A percentile compares a stretch with the other conserved stretches of the same genome.
Conservation (phyloP, 73 alveolate genomes). For the Tetrahymena malaccensis region DNA sequence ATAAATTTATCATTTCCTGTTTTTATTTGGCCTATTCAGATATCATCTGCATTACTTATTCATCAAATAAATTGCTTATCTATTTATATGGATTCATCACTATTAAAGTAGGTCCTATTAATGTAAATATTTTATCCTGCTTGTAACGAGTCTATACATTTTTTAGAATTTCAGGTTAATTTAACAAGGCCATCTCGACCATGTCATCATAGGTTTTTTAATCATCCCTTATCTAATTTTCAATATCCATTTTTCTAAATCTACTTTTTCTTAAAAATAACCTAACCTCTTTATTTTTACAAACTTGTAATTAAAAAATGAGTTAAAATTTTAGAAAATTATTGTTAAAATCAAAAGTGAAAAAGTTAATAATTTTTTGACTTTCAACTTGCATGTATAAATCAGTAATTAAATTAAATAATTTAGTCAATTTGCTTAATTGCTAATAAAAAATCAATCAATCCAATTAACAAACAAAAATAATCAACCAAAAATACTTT, state of each 20-base stretch:
- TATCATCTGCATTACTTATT: conserved; percentile 26
- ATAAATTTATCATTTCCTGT: conserved; percentile 25
- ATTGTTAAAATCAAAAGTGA: no score
- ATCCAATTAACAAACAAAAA: no score
- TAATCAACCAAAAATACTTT: no score
- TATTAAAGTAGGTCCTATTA: conserved; percentile 90
- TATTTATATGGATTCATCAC: conserved; percentile 89
- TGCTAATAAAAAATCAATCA: no score
- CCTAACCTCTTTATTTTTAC: background rate
- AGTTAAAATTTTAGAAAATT: background rate
- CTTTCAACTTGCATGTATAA: background rate
- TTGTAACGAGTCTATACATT: conserved; percentile 72
- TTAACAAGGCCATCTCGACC: conserved; percentile 68
- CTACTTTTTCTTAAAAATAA: background rate
- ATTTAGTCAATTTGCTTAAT: background rate
- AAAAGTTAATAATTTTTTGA: no score
- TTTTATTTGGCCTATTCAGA: background rate
- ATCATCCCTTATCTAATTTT: background rate
- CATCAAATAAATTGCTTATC: conserved; percentile 53
- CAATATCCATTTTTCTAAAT: background rate
- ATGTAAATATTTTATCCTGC: conserved; percentile 81
- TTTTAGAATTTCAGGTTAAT: conserved; percentile 64
- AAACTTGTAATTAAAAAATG: background rate
- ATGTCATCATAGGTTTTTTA: conserved; percentile 56
- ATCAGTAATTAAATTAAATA: background rate